Evolutionary conservation across 2,329 filamentous ascomycete genomes (phyloP), one percentile per base, ranked within the genome.

Genomic region (Trichoderma atrobrunneum): DNA sequence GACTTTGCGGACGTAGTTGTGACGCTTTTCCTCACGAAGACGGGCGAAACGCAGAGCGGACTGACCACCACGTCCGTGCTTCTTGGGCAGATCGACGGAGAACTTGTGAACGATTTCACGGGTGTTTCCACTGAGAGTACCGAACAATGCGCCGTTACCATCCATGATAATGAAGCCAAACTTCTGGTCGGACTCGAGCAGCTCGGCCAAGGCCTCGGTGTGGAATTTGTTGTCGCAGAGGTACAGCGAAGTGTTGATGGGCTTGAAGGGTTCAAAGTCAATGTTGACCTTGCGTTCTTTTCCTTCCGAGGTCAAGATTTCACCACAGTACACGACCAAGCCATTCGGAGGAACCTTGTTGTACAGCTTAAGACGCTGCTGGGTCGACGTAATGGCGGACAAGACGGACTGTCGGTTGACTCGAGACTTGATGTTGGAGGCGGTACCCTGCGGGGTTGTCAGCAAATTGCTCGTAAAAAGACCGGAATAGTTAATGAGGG

Each of bases 121-220:
- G 43, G 96, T 99, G 84, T 99, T 99, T 77, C 96, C 97, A 79
- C 94, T 97, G 56, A 99, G 88, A 1, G 96, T 99, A 78, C 96
- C 96, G 78, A 99, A 99, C 34, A 99, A 90, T 57, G 96, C 93
- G 78, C 96, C 97, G 84, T 99, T 99, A 86, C 96, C 96, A 81
- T 99, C 96, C 96, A 99, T 99, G 85, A 99, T 92, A 83, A 99
- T 99, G 86, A 99, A 99, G 70, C 96, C 96, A 78, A 99, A 99
- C 85, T 97, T 98, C 85, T 98, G 96, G 82, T 99, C 96, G 21
- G 95, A 98, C 85, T 99, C 96, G 76, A 99, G 91, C 79, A 99
- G 89, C 86, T 99, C 96, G 76, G 95, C 96, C 76, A 99, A 87
- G 21, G 96, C 95, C 84, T 99, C 96, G 72, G 96, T 99, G 82